phyloP scores from a whole-genome alignment of 176 grass and related monocot genomes.

The Dactylis glomerata region DNA sequence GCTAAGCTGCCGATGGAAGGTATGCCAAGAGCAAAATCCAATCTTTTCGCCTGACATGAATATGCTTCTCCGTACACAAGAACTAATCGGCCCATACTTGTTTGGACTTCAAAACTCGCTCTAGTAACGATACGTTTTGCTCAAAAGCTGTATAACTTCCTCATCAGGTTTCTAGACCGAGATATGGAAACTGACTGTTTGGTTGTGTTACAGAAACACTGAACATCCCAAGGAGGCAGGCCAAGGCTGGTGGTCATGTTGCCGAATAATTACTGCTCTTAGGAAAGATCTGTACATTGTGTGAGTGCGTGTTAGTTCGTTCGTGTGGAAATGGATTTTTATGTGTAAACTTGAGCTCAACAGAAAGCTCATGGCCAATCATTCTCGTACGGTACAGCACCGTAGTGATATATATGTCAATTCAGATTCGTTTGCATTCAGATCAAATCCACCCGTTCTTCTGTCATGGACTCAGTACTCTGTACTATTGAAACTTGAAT shows the following conservation, averaged over 20 bases:
- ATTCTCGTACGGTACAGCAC: constrained; percentile 19
- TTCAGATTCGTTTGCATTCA: neutral
- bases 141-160: neutral
- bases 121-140: neutral
- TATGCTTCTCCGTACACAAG: neutral
- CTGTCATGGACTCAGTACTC: neutral
- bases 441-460: neutral
- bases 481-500: neutral
- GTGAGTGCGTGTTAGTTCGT: constrained; percentile 25
- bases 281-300: constrained; percentile 25
- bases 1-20: constrained; percentile 32
- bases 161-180: neutral
- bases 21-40: neutral
- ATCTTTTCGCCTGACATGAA: neutral
- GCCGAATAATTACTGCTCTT: constrained; percentile 4
- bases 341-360: constrained; percentile 17
- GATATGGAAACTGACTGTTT: constrained; percentile 10
- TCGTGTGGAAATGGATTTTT: neutral
- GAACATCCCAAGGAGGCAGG: constrained; percentile 1
- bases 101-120: neutral
- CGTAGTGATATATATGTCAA: neutral
- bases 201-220: neutral
- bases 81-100: neutral
- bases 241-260: neutral
- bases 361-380: neutral